Conservation (phyloP, 1,139 yeast species). For the Lodderomyces parapsilosis region DNA sequence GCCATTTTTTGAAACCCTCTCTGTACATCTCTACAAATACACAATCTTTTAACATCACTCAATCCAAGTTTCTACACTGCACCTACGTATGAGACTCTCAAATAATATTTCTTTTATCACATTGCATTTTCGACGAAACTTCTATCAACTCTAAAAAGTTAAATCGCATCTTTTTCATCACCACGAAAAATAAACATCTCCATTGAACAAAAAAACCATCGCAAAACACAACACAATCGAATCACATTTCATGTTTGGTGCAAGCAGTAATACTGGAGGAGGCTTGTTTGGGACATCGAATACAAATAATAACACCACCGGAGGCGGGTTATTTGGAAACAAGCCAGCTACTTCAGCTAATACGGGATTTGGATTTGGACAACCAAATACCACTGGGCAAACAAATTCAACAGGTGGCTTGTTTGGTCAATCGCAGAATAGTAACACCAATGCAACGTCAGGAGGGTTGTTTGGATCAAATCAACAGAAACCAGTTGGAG, state of each 20-base stretch:
- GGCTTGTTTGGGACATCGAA: constrained; percentile 27
- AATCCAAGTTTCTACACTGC: too few species aligned
- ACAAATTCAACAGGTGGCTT: constrained; percentile 10
- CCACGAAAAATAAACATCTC: not conserved
- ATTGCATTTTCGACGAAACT: too few species aligned
- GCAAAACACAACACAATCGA: not conserved
- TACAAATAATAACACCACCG: constrained; percentile 7
- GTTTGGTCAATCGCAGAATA: constrained; percentile 10
- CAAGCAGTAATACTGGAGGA: constrained; percentile 13
- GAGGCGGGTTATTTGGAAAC: constrained; percentile 11
- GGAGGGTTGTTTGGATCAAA: constrained; percentile 9
- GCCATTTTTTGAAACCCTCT: too few species aligned
- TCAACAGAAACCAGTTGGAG: constrained; percentile 3
- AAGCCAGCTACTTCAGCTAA: constrained; percentile 4
- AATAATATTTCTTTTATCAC: too few species aligned
- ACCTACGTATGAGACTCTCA: too few species aligned
- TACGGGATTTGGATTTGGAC: constrained; percentile 6
- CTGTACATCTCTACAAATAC: too few species aligned
- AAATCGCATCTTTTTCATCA: not conserved
- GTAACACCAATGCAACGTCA: constrained; percentile 6
- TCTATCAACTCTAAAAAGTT: too few species aligned
- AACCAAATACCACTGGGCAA: constrained; percentile 3
- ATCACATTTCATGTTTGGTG: constrained; percentile 4
- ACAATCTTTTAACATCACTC: too few species aligned
- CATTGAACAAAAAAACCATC: not conserved